Conservation (phyloP, 2,329 filamentous ascomycete genomes). For the Fusarium compactum region DNA sequence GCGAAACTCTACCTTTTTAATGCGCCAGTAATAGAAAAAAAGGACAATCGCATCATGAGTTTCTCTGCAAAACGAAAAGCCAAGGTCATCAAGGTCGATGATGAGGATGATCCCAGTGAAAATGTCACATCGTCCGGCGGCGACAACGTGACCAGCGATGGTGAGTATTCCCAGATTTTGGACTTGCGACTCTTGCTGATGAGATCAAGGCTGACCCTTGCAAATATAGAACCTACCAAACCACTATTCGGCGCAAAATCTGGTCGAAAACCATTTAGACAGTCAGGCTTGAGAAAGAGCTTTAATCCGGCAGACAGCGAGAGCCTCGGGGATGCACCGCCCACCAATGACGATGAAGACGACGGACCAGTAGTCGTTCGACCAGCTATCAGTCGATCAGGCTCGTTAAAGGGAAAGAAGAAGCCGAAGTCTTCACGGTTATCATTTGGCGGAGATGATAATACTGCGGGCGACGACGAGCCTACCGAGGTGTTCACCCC, state of each 20-base stretch:
- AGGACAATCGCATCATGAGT: slow-evolving; percentile 58
- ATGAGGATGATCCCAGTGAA: slow-evolving; percentile 67
- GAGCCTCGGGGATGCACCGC: slow-evolving; percentile 39
- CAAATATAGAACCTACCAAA: slow-evolving; percentile 50
- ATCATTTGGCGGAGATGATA: slow-evolving; percentile 76
- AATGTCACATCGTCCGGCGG: slow-evolving; percentile 40
- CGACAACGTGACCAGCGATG: slow-evolving; percentile 49
- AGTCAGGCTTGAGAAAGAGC: slow-evolving; percentile 69
- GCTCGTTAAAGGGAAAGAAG: slow-evolving; percentile 73
- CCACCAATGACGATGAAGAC: slow-evolving; percentile 57
- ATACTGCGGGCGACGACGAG: slow-evolving; percentile 64
- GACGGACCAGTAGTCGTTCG: slow-evolving; percentile 63
- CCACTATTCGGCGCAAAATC: slow-evolving; percentile 58
- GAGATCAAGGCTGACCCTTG: slow-evolving; percentile 52
- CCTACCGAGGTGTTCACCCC: slow-evolving; percentile 66
- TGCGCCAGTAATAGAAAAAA: slow-evolving; percentile 19
- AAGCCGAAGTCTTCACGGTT: slow-evolving; percentile 71
- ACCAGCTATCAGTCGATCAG: slow-evolving; percentile 60
- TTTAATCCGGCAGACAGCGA: slow-evolving; percentile 61
- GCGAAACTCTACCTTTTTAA: slow-evolving; percentile 24
- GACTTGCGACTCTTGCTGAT: slow-evolving; percentile 51
- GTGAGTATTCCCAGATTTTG: slow-evolving; percentile 51
- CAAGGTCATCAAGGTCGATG: slow-evolving; percentile 78
- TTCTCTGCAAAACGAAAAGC: slow-evolving; percentile 75
- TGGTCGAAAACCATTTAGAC: slow-evolving; percentile 66